Evolutionary conservation across 768 basidiomycete species (phyloP), one percentile per base, ranked within the genome.

Genomic region (Rhodotorula graminis): DNA sequence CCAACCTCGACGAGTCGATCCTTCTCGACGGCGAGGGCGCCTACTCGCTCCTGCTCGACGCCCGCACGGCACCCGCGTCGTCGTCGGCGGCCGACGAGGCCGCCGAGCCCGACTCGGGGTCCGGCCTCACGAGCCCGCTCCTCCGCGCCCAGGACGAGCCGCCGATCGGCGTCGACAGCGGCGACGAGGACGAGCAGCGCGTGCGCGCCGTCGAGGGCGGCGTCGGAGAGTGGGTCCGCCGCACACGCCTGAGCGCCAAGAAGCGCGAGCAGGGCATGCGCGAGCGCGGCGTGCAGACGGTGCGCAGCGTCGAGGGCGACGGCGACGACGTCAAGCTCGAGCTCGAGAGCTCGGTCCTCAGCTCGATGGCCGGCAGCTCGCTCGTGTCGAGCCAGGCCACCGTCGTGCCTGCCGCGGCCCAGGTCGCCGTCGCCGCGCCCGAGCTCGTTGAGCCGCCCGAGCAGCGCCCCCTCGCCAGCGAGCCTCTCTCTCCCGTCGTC

Each of bases 41-140:
- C 14, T 69, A 69, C 33, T 69, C 67, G 21, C 52, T 69, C 25
- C 31, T 69, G 0, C 67, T 69, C 53, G 67, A 69, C 60, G 67
- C 61, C 0, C 53, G 61, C 23, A 23, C 18, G 2, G 5, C 33
- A 14, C 25, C n/a, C 10, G 33, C 18, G 25, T 8, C 8, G 10
- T 25, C 50, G 25, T 11, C 25, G 8, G 50, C 50, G 50, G 7
- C 50, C 19, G 27, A 25, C 15, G 11, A 15, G 19, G 47, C 15
- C 15, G 15, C 7, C 18, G 50, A 52, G 50, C 10, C 1, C n/a
- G 53, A 12, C 53, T 9, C 14, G 2, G n/a, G 9, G 14, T 55
- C 50, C 23, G 25, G 25, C 23, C 50, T 52, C 23, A 52, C 50
- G 25, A 52, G 50, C 25, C 53, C 53, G 53, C 53, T 55, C 53